Percentiles rank a stretch among this genome's conserved stretches.
Evolutionary conservation across 345 rosid species (phyloP).

Genomic region (Hirschfeldia incana): DNA sequence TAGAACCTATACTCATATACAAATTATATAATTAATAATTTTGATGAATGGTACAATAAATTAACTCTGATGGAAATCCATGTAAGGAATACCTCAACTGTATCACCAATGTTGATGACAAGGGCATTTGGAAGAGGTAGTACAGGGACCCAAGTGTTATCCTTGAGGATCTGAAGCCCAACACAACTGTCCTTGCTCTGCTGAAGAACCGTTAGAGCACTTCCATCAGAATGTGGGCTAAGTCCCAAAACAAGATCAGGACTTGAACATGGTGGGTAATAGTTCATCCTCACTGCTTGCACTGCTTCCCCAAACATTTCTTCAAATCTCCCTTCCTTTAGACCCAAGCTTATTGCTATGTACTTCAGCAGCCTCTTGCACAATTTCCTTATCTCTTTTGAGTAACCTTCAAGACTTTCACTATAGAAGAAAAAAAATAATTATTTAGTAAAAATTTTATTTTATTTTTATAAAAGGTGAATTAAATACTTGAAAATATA

Average conservation of each 20-base stretch:
- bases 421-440: constrained; percentile 34
- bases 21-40: neutral
- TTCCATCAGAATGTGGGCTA: constrained; percentile 98
- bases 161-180: constrained; percentile 87
- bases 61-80: neutral
- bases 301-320: constrained; percentile 81
- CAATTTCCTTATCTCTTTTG: constrained; percentile 61
- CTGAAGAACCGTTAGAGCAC: constrained; percentile 92
- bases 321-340: constrained; percentile 57
- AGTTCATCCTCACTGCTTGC: constrained; percentile 96
- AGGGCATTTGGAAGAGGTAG: constrained; percentile 65
- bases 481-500: neutral
- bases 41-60: neutral
- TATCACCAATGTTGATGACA: constrained; percentile 92
- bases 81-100: constrained; percentile 54
- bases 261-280: constrained; percentile 90
- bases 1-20: constrained; percentile 58
- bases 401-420: constrained; percentile 65
- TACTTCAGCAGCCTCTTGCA: constrained; percentile 60
- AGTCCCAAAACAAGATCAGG: constrained; percentile 96
- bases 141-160: constrained; percentile 65
- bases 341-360: constrained; percentile 62
- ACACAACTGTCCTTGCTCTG: constrained; percentile 64
- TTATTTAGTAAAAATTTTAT: neutral
- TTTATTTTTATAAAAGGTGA: neutral